Base-by-base conservation (phyloP, 306 rosid species). In the Vigna nakashimae region DNA sequence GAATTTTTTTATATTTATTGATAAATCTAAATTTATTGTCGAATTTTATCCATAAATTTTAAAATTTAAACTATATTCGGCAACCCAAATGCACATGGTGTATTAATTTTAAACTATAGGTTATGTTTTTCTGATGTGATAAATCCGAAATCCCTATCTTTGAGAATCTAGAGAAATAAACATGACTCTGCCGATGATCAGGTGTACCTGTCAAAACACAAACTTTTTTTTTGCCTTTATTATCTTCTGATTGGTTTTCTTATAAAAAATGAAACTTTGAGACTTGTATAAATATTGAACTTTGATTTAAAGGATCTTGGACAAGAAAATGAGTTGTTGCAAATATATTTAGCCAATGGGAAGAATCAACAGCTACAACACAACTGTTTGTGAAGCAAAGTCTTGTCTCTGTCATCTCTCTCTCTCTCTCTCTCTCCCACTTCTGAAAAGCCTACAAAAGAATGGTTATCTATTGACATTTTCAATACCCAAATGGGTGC, bases 331-430 rank as follows among this genome's bases (percentile, higher is more conserved):
- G 52, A 75, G 13, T 65, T 22, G 46, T 17, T 38, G 40, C 64
- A 66, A 52, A 36, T 18, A 73, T 46, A 45, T 15, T 30, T 16
- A 57, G n/a, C 43, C 65, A 75, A 81, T 40, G 6, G 16, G 49
- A 38, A 69, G 32, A 74, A 60, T 74, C 69, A 60, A 80, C 77
- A 50, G 75, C 76, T 65, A 74, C 60, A 60, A 60, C 57, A 32
- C 78, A 63, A 73, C 80, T 30, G 72, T 72, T 17, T 48, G 45
- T 26, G 49, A 15, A 49, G 1, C 48, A 73, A 20, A 78, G 67
- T 60, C 66, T 65, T 49, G 63, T 45, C 13, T 59, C 6, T 42
- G 40, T 43, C 32, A 7, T 43, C 0, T 14, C 32, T 43, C 12
- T 26, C n/a, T n/a, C n/a, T 0, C 0, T 18, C 28, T 79, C 67